Percentiles rank a stretch among this genome's conserved stretches.
These are phyloP conservation scores for Aegle marmelos DNA, from an alignment of 345 rosid species.

Conservation along the genomic window DNA sequence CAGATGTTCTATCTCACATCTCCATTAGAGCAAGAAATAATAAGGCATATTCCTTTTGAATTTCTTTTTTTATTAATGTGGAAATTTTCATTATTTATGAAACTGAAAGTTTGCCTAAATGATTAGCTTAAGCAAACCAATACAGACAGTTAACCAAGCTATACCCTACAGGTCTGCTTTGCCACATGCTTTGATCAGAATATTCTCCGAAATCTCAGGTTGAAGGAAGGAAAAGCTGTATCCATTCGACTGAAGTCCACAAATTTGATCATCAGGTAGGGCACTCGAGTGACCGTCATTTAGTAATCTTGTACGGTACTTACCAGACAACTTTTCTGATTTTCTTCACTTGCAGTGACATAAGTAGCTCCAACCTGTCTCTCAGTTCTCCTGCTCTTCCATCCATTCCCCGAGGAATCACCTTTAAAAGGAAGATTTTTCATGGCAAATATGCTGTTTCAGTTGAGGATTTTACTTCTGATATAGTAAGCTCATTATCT, in stretches of 20 bases:
- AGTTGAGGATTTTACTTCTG: constrained; percentile 35
- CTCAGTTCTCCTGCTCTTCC: constrained; percentile 16
- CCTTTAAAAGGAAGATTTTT: constrained; percentile 28
- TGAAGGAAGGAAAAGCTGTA: constrained; percentile 36
- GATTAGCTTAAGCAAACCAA: constrained; percentile 4
- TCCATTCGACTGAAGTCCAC: constrained; percentile 29
- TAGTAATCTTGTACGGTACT: not conserved
- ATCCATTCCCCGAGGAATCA: constrained; percentile 21
- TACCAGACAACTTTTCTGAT: not conserved
- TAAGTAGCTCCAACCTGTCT: constrained; percentile 20
- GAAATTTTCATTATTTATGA: constrained; percentile 8
- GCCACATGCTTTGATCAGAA: constrained; percentile 44
- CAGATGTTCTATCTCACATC: constrained; percentile 42
- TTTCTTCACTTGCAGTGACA: constrained; percentile 29
- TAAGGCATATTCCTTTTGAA: constrained; percentile 22
- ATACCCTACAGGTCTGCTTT: constrained; percentile 36
- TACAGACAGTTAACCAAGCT: not conserved
- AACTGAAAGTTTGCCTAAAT: not conserved
- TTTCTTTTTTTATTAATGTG: not conserved
- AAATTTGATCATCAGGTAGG: constrained; percentile 31
- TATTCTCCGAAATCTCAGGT: constrained; percentile 28
- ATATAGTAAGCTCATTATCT: constrained; percentile 21
- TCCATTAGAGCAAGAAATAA: constrained; percentile 45
- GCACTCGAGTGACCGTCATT: not conserved
- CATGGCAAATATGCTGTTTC: constrained; percentile 38